A percentile compares a stretch with the other conserved stretches of the same genome.
phyloP scores from a whole-genome alignment of 805 yeast species.

The Kodamaea nitidulidarum region DNA sequence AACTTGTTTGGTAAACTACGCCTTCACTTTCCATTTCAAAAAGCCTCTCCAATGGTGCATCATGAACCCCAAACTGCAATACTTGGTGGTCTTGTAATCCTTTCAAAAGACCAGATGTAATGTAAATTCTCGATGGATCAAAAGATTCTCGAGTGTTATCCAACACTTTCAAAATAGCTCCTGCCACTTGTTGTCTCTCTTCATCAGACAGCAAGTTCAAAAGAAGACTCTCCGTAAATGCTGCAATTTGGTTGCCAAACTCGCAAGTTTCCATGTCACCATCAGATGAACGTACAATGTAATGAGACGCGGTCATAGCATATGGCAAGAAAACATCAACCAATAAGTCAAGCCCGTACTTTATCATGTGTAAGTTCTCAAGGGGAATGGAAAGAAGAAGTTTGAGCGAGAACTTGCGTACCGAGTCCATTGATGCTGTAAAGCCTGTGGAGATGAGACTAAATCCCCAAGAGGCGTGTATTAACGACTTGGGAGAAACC shows the following conservation, averaged over 20 bases:
- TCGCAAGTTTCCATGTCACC: conserved; percentile 38
- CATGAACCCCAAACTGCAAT: conserved; percentile 25
- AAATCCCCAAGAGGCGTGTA: conserved; percentile 70
- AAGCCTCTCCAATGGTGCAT: conserved; percentile 20
- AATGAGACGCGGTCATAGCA: conserved; percentile 61
- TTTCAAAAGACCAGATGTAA: conserved; percentile 51
- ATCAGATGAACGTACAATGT: conserved; percentile 32
- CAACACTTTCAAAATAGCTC: conserved; percentile 41
- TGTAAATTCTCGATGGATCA: conserved; percentile 67
- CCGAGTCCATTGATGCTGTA: conserved; percentile 72
- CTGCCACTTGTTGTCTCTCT: conserved; percentile 23
- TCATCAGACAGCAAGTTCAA: conserved; percentile 20
- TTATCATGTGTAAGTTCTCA: conserved; percentile 37
- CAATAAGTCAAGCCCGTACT: conserved; percentile 40
- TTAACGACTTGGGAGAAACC: conserved; percentile 45
- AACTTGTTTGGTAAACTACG: conserved; percentile 44
- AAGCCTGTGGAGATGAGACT: conserved; percentile 73
- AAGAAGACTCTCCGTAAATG: conserved; percentile 42
- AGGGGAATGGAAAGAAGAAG: conserved; percentile 51
- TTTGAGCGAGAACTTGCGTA: conserved; percentile 57
- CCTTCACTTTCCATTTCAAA: conserved; percentile 45
- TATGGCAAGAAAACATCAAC: conserved; percentile 52
- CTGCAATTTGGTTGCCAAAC: conserved; percentile 51
- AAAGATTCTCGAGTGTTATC: conserved; percentile 47
- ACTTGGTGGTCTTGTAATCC: conserved; percentile 41